Base-by-base conservation (phyloP, 352 stramenopile genomes). In the Globisporangium irregulare region DNA sequence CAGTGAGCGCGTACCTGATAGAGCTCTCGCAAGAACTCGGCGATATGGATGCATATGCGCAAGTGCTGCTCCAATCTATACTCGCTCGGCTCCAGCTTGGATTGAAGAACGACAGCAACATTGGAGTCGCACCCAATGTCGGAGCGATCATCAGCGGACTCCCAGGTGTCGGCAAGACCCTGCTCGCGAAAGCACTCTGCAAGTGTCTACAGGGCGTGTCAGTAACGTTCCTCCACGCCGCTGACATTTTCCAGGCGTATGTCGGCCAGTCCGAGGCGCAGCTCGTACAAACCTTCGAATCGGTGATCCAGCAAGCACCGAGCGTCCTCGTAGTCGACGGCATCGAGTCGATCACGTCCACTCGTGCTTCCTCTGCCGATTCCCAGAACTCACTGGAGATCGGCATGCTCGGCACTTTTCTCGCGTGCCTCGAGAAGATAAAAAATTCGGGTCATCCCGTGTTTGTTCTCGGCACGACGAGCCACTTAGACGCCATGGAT, bases 161-260 rank as follows among this genome's bases (percentile, higher is more conserved):
- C 2, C 82, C 88, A 54, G 88, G 86, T 36, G 75, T 90, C 22
- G 88, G 88, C 54, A 96, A 96, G 65, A 93, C 86, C 0, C 69
- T 63, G 3, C 64, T 96, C 20, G 73, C 75, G 10, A 86, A 81
- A 46, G 73, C 62, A 0, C 70, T 92, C 38, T 84, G 73, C 46
- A 73, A 78, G 15, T 65, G 50, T 34, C 38, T 89, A 5, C 68
- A 68, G 1, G 55, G 22, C 4, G 76, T 93, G 46, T 71, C 72
- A 4, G 68, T 78, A 14, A 73, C 74, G 29, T 89, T 84, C 25
- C 48, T 95, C 20, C 79, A 87, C 54, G 97, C 94, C 3, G 90
- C 96, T 0, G 95, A 99, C 72, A 90, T 99, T 29, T 98, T 99
- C 66, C 91, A 96, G 41, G 98, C 97, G 54, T 88, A 85, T 53